Conservation (phyloP, 2,329 filamentous ascomycete species). For the Paraphoma chrysanthemicola region DNA sequence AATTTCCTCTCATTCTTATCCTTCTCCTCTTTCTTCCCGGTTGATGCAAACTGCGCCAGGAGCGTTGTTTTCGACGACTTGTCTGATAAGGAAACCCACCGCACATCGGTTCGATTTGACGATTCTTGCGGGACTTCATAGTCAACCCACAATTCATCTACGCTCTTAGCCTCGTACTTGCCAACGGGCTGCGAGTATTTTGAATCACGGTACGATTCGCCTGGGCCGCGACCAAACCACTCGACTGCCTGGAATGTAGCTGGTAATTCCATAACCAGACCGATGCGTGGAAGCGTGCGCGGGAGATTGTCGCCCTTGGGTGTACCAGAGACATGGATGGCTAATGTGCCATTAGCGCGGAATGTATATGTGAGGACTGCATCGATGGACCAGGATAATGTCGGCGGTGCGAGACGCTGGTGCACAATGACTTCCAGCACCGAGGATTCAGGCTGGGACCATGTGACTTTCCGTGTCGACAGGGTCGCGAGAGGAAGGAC, state of each 20-base stretch:
- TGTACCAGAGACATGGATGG: conserved; percentile 54
- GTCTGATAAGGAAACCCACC: conserved; percentile 58
- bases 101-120: conserved; percentile 67
- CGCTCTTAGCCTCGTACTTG: conserved; percentile 50
- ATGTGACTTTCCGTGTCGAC: conserved; percentile 35
- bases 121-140: conserved; percentile 75
- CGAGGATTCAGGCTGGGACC: conserved; percentile 40
- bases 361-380: conserved; percentile 61
- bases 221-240: conserved; percentile 71
- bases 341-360: conserved; percentile 52
- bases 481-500: conserved; percentile 35
- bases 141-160: conserved; percentile 61
- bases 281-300: conserved; percentile 66
- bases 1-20: conserved; percentile 15
- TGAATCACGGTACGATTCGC: conserved; percentile 72
- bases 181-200: conserved; percentile 65
- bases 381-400: conserved; percentile 62
- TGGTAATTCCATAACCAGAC: conserved; percentile 63
- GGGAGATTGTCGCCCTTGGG: conserved; percentile 60
- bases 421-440: conserved; percentile 51
- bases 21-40: background rate
- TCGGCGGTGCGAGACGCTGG: conserved; percentile 63
- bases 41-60: conserved; percentile 38
- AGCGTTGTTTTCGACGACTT: conserved; percentile 14
- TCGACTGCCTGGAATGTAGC: conserved; percentile 55